These are phyloP conservation scores for Ganoderma meredithae DNA, from an alignment of 1,284 basidiomycete species.

Conservation along the genomic window DNA sequence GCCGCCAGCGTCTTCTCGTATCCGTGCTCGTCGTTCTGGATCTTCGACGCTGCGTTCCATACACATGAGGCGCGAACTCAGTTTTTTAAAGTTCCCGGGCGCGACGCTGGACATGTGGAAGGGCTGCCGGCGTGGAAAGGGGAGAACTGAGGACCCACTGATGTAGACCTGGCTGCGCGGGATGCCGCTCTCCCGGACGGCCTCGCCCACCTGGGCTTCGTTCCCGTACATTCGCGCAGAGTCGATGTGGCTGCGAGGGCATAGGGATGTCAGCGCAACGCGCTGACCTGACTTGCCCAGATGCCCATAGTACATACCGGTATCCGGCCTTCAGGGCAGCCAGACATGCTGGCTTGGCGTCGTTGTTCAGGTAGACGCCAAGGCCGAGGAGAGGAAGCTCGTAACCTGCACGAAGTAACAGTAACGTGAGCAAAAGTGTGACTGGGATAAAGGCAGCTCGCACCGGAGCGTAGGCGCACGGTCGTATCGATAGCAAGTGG, in stretches of 20 bases:
- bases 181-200: conserved; percentile 61
- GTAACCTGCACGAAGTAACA: not conserved
- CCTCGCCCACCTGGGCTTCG: conserved; percentile 69
- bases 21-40: conserved; percentile 37
- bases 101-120: not conserved
- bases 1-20: conserved; percentile 34
- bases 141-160: conserved; percentile 50
- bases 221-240: conserved; percentile 80
- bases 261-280: not conserved
- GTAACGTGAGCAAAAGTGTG: not conserved
- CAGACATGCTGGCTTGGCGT: conserved; percentile 62
- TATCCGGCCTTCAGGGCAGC: conserved; percentile 80
- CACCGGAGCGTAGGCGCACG: conserved; percentile 1
- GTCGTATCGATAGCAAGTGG: conserved; percentile 5
- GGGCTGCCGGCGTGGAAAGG: no score
- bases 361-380: conserved; percentile 83
- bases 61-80: conserved; percentile 10
- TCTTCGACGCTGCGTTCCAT: conserved; percentile 29
- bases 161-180: conserved; percentile 69
- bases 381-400: conserved; percentile 62
- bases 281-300: not conserved
- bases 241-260: conserved; percentile 68
- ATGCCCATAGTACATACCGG: conserved; percentile 49
- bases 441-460: not conserved
- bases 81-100: not conserved